Evolutionary conservation across 176 grass and related monocot species (phyloP).

Genomic region (Thalia dealbata): DNA sequence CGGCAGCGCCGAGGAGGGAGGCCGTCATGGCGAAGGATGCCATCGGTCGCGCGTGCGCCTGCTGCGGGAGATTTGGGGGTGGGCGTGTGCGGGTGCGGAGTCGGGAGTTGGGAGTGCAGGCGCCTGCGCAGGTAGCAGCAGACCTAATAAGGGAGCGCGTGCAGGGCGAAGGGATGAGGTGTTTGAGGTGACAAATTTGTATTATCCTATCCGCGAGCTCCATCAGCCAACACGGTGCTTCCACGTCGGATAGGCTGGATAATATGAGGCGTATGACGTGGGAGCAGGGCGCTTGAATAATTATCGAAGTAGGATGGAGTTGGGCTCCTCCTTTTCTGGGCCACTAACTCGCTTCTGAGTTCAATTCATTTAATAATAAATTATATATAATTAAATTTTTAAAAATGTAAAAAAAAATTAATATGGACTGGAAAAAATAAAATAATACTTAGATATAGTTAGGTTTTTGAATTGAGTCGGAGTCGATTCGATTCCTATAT

Average conservation of each 20-base stretch:
- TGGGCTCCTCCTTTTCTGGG: too few relatives aligned
- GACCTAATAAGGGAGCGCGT: background rate
- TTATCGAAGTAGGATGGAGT: too few relatives aligned
- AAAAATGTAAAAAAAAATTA: too few relatives aligned
- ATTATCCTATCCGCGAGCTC: background rate
- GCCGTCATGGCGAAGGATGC: slow-evolving; percentile 14
- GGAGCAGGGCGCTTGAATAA: background rate
- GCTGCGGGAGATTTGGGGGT: background rate
- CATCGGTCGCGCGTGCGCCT: background rate
- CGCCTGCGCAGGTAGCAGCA: background rate
- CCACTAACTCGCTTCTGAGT: too few relatives aligned
- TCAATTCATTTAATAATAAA: too few relatives aligned
- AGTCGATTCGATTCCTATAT: too few relatives aligned
- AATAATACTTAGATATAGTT: too few relatives aligned
- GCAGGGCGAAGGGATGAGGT: background rate
- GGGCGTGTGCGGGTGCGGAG: background rate
- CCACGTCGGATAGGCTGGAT: background rate
- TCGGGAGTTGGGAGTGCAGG: background rate
- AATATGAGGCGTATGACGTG: background rate
- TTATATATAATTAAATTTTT: too few relatives aligned
- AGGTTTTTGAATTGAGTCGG: too few relatives aligned
- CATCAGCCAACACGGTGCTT: background rate
- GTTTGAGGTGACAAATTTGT: background rate
- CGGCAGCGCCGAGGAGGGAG: slow-evolving; percentile 8
- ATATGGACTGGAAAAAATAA: too few relatives aligned